These are phyloP conservation scores for Trichocladium uniseriatum DNA, from an alignment of 495 filamentous ascomycete genomes.

Conservation along the genomic window DNA sequence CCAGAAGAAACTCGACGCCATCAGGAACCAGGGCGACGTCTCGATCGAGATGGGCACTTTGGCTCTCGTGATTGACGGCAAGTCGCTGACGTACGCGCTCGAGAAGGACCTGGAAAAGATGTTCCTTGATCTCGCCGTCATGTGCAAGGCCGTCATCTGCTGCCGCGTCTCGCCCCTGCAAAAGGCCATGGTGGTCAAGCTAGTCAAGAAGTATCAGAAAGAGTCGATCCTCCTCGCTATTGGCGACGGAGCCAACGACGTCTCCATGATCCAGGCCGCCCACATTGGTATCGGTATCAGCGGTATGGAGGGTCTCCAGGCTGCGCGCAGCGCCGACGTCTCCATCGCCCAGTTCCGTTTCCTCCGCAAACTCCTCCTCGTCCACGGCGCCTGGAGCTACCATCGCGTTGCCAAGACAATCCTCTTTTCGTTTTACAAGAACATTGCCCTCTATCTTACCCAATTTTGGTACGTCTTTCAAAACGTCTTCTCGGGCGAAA, in stretches of 20 bases:
- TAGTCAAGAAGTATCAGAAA: constrained; percentile 92
- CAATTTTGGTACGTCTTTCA: constrained; percentile 99
- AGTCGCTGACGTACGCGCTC: constrained; percentile 85
- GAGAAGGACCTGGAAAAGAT: constrained; percentile 90
- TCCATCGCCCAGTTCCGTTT: constrained; percentile 95
- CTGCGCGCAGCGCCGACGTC: constrained; percentile 91
- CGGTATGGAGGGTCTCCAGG: constrained; percentile 97
- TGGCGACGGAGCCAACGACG: constrained; percentile 97
- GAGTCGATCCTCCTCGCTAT: constrained; percentile 82
- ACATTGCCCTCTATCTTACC: constrained; percentile 96
- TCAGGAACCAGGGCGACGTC: constrained; percentile 62
- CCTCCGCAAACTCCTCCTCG: constrained; percentile 86
- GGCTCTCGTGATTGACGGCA: constrained; percentile 94
- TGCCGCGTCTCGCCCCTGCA: constrained; percentile 99
- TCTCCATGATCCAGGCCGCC: constrained; percentile 98
- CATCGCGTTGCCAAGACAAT: constrained; percentile 95
- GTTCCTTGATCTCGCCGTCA: constrained; percentile 85
- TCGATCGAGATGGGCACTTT: constrained; percentile 75
- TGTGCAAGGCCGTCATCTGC: constrained; percentile 98
- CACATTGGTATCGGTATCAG: constrained; percentile 98
- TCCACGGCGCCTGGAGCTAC: constrained; percentile 97
- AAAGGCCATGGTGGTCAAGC: constrained; percentile 96
- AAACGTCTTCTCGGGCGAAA: constrained; percentile 94
- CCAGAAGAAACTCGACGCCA: constrained; percentile 84
- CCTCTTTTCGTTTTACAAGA: constrained; percentile 98